A percentile compares a stretch with the other conserved stretches of the same genome.
Evolutionary conservation across 768 basidiomycete genomes (phyloP).

Genomic region (Russula abietina): DNA sequence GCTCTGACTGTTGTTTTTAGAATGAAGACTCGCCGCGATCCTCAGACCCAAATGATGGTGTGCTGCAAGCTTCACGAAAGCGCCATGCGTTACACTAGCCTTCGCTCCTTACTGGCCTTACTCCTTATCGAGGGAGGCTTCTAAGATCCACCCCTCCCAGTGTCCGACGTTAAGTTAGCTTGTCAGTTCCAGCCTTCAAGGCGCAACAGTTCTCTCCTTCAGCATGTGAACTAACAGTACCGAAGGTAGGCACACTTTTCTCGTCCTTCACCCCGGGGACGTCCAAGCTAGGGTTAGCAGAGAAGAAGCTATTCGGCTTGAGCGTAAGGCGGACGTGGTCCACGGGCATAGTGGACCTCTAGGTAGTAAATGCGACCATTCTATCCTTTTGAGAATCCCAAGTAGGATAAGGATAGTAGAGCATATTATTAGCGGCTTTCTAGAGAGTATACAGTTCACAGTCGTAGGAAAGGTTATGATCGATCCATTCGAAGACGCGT

Average conservation of each 20-base stretch:
- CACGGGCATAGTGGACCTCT: constrained; percentile 57
- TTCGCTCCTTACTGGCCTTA: no score
- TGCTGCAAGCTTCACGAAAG: neutral
- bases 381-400: constrained; percentile 7
- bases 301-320: constrained; percentile 84
- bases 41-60: neutral
- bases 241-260: constrained; percentile 58
- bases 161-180: no score
- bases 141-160: no score
- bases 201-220: constrained; percentile 11
- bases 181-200: no score
- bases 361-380: neutral
- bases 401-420: constrained; percentile 16
- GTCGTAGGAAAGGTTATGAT: no score
- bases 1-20: neutral
- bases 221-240: constrained; percentile 18
- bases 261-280: constrained; percentile 67
- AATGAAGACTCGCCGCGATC: neutral
- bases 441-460: no score
- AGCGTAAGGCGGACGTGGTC: constrained; percentile 66
- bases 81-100: no score
- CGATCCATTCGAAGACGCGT: no score
- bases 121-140: no score
- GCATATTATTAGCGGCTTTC: neutral
- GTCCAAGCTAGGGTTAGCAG: constrained; percentile 82